Evolutionary conservation across 2,329 filamentous ascomycete species (phyloP).

Genomic region (Corynespora cassiicola): DNA sequence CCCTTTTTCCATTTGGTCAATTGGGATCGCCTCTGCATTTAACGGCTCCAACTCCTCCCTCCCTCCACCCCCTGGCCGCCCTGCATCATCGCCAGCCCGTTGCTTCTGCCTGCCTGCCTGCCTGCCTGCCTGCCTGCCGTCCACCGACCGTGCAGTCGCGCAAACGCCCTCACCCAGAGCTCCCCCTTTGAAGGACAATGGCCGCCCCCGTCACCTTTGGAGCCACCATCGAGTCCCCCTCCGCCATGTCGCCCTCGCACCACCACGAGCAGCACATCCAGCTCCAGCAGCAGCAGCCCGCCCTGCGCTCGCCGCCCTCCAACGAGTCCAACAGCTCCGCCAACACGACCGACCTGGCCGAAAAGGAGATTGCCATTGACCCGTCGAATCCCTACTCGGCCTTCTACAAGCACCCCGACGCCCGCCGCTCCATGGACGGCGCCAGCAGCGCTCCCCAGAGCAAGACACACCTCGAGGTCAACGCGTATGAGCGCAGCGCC

Average conservation of each 20-base stretch:
- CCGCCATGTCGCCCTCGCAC: too few relatives aligned
- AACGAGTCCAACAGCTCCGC: conserved; percentile 41
- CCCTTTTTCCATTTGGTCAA: too few relatives aligned
- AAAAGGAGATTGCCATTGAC: conserved; percentile 40
- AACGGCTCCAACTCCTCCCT: too few relatives aligned
- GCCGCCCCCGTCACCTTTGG: conserved; percentile 53
- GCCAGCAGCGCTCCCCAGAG: conserved; percentile 25
- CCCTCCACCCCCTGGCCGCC: too few relatives aligned
- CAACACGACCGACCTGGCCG: conserved; percentile 37
- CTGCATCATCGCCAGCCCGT: too few relatives aligned
- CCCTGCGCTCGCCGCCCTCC: conserved; percentile 39
- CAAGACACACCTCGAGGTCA: conserved; percentile 41
- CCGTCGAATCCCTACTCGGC: conserved; percentile 51
- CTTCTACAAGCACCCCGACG: conserved; percentile 56
- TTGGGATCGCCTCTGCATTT: too few relatives aligned
- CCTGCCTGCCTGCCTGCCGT: too few relatives aligned
- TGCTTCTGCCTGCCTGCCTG: too few relatives aligned
- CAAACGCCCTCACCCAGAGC: too few relatives aligned
- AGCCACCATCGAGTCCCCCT: conserved; percentile 45
- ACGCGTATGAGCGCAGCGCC: conserved; percentile 48
- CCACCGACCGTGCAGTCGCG: too few relatives aligned
- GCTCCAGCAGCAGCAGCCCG: conserved; percentile 23
- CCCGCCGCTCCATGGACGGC: conserved; percentile 48
- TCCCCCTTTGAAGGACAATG: too few relatives aligned
- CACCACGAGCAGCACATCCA: conserved; percentile 23